Evolutionary conservation across 139 green algal genomes (phyloP), one percentile per base, ranked within the genome.

Genomic region (Chlamydomonas sphaeroides): DNA sequence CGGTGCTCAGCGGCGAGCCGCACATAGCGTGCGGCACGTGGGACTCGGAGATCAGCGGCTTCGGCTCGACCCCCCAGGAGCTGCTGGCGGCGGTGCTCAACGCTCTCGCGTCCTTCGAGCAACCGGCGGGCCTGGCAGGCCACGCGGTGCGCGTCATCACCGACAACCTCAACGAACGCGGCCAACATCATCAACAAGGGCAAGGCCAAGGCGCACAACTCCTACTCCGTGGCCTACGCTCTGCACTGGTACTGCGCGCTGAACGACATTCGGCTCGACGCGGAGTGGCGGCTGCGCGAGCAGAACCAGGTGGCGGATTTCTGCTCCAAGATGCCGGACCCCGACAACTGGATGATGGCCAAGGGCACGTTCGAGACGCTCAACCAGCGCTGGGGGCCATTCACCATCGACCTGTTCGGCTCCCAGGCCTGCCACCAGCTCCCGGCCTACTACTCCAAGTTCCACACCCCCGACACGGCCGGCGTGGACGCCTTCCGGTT

Each of bases 111-210:
- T 74, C 78, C 1, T 84, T 84, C 65, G 41, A 84, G 1, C 7
- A 25, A 32, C 42, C 62, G 6, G 65, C 59, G 2, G 59, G 65
- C 65, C 39, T 83, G 28, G 30, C 30, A 0, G 45, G 62, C 30
- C 75, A 56, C 5, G 63, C 61, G 0, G 75, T 83, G 5, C 36
- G 49, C 15, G 36, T 83, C 39, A 15, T 71, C 11, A 67, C 61
- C 2, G 62, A 73, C 62, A 73, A 73, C 42, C 32, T 51, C 30
- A n/a, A n/a, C n/a, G n/a, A 67, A 66, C 42, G 42, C 75, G 0
- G 23, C 59, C 30, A 70, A 73, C 75, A 62, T 83, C 62, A 53
- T 83, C 41, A 72, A 83, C 10, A 83, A 83, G 32, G 61, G 59
- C 8, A 28, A 25, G 0, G 57, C 75, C 17, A 65, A 51, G 14